Base-by-base conservation (phyloP, 345 rosid genomes). In the Draba incana region DNA sequence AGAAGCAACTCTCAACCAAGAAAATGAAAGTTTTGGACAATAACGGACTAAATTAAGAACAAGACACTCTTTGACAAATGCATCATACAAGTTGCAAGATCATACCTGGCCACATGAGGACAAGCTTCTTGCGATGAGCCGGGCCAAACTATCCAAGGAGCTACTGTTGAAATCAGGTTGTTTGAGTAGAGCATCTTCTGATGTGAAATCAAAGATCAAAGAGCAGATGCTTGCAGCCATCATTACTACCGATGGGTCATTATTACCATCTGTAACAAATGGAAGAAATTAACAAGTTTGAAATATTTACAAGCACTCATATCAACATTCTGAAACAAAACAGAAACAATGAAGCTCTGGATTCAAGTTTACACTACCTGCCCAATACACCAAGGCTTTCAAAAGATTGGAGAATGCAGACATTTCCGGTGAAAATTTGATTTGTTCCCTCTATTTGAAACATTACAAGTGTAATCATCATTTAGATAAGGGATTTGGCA, bases 191-290 rank as follows among this genome's bases (percentile, higher is more conserved):
- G 84, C 84, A 59, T 79, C 87, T 75, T 91, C 95, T 43, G 99
- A 90, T 54, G 85, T 84, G 39, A 62, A 70, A 66, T 86, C 97
- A 44, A 91, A 73, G 62, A 88, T 70, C 75, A 93, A 69, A 4
- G 89, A 69, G 78, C 90, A 84, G 61, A 94, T 81, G 78, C 91
- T 87, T 55, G 92, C 81, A 69, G 90, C 92, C 99, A 91, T 84
- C 89, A 87, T 81, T 3, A 71, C 46, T 39, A 77, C 58, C 28
- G 92, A 82, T 25, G 68, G 75, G 56, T 91, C 91, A 57, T 66
- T 45, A 46, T 66, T 66, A 54, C 79, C 54, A 71, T 81, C 96
- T 91, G 84, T 46, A 72, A 70, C 54, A 72, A 47, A 44, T 14
- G 28, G 8, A 25, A 16, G 3, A 49, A 24, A 64, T 31, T 37